Base-by-base conservation (phyloP, 1,284 basidiomycete species). In the Cutaneotrichosporon cyanovorans region DNA sequence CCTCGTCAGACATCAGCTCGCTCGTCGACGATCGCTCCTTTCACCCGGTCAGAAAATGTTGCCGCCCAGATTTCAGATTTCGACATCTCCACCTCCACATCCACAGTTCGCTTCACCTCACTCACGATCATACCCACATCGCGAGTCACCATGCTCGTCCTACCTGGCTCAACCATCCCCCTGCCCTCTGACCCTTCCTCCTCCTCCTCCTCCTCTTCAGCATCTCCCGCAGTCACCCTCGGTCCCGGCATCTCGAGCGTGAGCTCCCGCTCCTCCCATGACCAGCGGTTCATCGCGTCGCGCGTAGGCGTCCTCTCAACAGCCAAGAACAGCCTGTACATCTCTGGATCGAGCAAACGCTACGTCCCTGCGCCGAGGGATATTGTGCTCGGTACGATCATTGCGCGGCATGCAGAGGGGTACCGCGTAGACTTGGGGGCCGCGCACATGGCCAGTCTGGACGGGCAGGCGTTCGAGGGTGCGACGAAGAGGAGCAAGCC, bases 401-500 rank as follows among this genome's bases (percentile, higher is more conserved):
- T 73, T 6, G 71, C 68, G 6, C 63, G 74, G 3, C 72, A 75
- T 45, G 71, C 73, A 0, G 75, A 76, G 49, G 74, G 74, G 6
- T 77, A 74, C 56, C 55, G 74, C 23, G 75, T 77, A 23, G 75
- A 77, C 53, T 66, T 77, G n/a, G 75, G 75, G 0, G 62, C 66
- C 4, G 61, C 73, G 4, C 72, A 74, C 43, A 67, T 68, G 51
- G 75, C 75, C 2, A 56, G 59, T 11, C 55, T 77, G 10, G 74
- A 75, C 50, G 74, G 66, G n/a, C 57, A 76, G n/a, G 74, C 75
- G 2, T 77, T 77, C 46, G 75, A 76, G 53, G 73, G 73, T 15
- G 75, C 75, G 2, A 76, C 74, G 2, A 76, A 76, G 61, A 57
- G 75, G 36, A 75, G 71, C 47, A 75, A 75, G 52, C 75, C 75